These are phyloP conservation scores for Pezicula rhizophila DNA, from an alignment of 2,329 filamentous ascomycete genomes.

Conservation along the genomic window DNA sequence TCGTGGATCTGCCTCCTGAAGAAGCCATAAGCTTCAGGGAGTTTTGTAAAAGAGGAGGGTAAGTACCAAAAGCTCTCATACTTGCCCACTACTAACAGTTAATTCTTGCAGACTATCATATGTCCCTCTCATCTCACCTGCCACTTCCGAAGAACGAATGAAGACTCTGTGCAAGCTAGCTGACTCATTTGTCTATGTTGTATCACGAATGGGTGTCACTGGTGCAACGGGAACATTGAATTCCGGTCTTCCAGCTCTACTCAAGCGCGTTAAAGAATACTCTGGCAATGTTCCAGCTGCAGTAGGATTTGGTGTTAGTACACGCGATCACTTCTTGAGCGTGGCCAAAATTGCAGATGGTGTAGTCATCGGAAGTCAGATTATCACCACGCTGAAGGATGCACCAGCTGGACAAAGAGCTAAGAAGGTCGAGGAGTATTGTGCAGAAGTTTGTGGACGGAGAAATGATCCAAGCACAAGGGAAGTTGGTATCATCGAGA, in stretches of 20 bases:
- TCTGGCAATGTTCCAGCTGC: slow-evolving; percentile 86
- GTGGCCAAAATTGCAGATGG: slow-evolving; percentile 82
- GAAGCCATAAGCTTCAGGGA: slow-evolving; percentile 90
- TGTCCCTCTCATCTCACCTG: slow-evolving; percentile 91
- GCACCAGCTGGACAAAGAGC: slow-evolving; percentile 60
- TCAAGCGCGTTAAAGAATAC: slow-evolving; percentile 83
- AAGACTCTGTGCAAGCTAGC: slow-evolving; percentile 92
- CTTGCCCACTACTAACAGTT: slow-evolving; percentile 5
- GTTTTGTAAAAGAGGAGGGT: slow-evolving; percentile 72
- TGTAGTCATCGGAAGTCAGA: slow-evolving; percentile 94
- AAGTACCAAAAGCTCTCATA: slow-evolving; percentile 26
- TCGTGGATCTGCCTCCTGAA: slow-evolving; percentile 92
- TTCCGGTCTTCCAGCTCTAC: slow-evolving; percentile 71
- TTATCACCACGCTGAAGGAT: slow-evolving; percentile 73
- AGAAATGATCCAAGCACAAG: slow-evolving; percentile 42
- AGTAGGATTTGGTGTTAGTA: slow-evolving; percentile 94
- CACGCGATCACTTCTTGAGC: slow-evolving; percentile 83
- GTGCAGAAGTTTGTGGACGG: slow-evolving; percentile 63
- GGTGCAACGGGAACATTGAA: slow-evolving; percentile 82
- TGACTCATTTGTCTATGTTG: slow-evolving; percentile 98
- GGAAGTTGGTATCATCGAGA: slow-evolving; percentile 66
- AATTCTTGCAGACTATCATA: slow-evolving; percentile 66
- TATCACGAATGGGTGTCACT: slow-evolving; percentile 94
- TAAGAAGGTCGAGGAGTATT: slow-evolving; percentile 80
- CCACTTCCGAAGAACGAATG: slow-evolving; percentile 90